Conservation (phyloP, 108 stramenopile species). For the Thalassiosira profunda region DNA sequence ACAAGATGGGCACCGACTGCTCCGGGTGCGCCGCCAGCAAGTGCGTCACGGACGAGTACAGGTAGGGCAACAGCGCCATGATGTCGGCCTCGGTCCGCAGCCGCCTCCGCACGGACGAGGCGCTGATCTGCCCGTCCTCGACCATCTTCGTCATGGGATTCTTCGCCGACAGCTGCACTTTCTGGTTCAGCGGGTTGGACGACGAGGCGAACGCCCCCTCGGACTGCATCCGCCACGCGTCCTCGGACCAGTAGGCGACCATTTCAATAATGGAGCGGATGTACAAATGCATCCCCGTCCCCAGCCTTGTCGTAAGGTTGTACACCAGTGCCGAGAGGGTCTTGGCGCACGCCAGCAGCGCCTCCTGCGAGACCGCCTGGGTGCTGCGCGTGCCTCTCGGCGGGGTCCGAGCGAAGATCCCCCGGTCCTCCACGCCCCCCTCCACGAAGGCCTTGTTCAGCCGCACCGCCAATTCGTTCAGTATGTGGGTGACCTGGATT, state of each 20-base stretch:
- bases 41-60: slow-evolving; percentile 47
- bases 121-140: slow-evolving; percentile 1
- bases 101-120: neutral
- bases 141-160: slow-evolving; percentile 1
- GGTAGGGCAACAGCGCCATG: slow-evolving; percentile 35
- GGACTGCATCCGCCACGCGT: slow-evolving; percentile 17
- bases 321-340: slow-evolving; percentile 37
- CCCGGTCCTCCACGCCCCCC: slow-evolving; percentile 3
- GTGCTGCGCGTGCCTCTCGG: neutral
- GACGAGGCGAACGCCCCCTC: slow-evolving; percentile 28
- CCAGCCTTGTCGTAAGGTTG: slow-evolving; percentile 43
- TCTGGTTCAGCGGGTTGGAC: slow-evolving; percentile 19
- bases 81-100: slow-evolving; percentile 28
- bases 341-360: slow-evolving; percentile 26
- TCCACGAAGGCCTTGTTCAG: slow-evolving; percentile 34
- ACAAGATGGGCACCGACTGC: slow-evolving; percentile 36
- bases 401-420: slow-evolving; percentile 16
- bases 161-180: neutral
- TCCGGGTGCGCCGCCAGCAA: slow-evolving; percentile 48
- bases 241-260: slow-evolving; percentile 58
- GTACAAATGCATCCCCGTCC: slow-evolving; percentile 63
- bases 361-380: slow-evolving; percentile 24
- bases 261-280: slow-evolving; percentile 52
- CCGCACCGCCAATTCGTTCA: slow-evolving; percentile 43
- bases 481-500: slow-evolving; percentile 40